A percentile compares a stretch with the other conserved stretches of the same genome.
These are phyloP conservation scores for Clarkia xantiana DNA, from an alignment of 345 rosid species.

Conservation along the genomic window DNA sequence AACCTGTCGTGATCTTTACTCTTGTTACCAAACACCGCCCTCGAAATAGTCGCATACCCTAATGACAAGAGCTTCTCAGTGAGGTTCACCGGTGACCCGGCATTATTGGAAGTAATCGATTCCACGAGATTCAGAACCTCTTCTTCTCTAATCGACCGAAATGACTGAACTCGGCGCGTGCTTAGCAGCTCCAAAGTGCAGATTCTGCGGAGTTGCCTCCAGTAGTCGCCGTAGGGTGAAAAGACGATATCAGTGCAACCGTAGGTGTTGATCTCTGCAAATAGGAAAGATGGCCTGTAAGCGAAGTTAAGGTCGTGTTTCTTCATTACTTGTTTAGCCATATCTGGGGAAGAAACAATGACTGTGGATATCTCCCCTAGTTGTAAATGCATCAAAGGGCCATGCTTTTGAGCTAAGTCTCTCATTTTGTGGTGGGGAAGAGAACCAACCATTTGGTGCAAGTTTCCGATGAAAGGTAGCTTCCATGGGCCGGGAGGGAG, in stretches of 20 bases:
- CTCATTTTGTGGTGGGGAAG: no score
- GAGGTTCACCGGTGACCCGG: background rate
- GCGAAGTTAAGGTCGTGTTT: slow-evolving; percentile 1
- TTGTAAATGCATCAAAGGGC: background rate
- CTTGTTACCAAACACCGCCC: slow-evolving; percentile 1
- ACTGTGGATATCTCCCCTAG: background rate
- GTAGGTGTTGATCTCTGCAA: background rate
- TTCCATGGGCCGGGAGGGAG: no score
- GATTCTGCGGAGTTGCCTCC: slow-evolving; percentile 6
- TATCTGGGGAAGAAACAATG: background rate
- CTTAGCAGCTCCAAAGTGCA: slow-evolving; percentile 1
- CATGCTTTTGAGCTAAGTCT: no score
- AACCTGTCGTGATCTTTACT: background rate
- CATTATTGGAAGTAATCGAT: no score
- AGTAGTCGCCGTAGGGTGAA: slow-evolving; percentile 6
- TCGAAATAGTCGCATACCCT: background rate
- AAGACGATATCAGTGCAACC: background rate
- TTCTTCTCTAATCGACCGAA: background rate
- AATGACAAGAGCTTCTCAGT: background rate
- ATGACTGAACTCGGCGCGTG: background rate
- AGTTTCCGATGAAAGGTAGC: no score
- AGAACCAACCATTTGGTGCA: no score
- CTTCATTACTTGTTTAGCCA: slow-evolving; percentile 2
- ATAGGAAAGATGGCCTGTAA: background rate
- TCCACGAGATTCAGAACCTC: no score